Base-by-base conservation (phyloP, 805 yeast genomes). In the Metschnikowia matae region DNA sequence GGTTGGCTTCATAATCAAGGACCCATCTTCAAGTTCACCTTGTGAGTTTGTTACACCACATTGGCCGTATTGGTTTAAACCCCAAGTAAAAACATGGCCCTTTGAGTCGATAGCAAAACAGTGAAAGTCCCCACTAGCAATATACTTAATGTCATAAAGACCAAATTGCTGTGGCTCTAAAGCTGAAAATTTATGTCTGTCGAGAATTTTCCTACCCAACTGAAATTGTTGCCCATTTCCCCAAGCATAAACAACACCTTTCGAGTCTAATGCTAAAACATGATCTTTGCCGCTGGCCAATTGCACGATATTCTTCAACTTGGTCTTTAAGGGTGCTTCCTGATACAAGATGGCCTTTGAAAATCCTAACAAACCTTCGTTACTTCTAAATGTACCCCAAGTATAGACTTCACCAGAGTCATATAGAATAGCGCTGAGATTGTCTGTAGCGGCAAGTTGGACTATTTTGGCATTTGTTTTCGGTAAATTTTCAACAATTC, bases 311-410 rank as follows among this genome's bases (percentile, higher is more conserved):
- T 87, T 80, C 54, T 77, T 80, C 49, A 89, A 76, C 44, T 76
- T 79, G 0, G 70, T 70, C 59, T 80, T 82, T 54, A 73, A 68
- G 8, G 99, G 99, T 1, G 73, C 74, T 21, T 60, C 71, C 69
- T 94, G 98, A 44, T 83, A 68, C 54, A 75, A 68, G 36, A 82
- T 78, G 45, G 81, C 78, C 53, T 83, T 83, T 56, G 81, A 79
- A 69, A 88, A 94, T 2, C 97, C 96, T 50, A 92, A 77, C 38
- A 85, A 74, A 48, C 99, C 99, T 69, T 94, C 98, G 60, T 88
- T 88, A 65, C 90, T 84, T 70, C 94, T 85, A 72, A 94, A 94
- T 18, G 97, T 88, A 36, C 99, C 99, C 98, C 99, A 94, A 0
- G 97, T 95, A 67, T 84, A 94, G 8, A 95, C 90, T 37, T 87